A percentile compares a stretch with the other conserved stretches of the same genome.
Evolutionary conservation across 805 yeast genomes (phyloP).

Genomic region (Candida ovalis): DNA sequence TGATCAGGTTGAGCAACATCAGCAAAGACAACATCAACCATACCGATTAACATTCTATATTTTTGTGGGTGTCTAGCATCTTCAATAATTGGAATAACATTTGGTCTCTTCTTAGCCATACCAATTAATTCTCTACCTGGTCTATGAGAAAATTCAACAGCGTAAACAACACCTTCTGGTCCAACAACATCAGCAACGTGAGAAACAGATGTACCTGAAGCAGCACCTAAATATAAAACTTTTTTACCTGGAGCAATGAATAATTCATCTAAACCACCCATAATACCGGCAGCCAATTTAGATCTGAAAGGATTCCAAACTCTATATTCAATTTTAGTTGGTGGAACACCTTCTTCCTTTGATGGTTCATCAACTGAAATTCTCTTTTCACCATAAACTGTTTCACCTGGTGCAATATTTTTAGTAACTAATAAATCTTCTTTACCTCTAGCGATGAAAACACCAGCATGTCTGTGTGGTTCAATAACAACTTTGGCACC

Average conservation of each 20-base stretch:
- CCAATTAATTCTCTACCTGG: constrained; percentile 99
- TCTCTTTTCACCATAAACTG: constrained; percentile 98
- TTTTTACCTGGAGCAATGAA: constrained; percentile 98
- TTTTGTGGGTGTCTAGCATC: constrained; percentile 99
- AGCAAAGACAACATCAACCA: constrained; percentile 98
- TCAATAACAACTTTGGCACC: constrained; percentile 97
- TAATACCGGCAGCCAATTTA: constrained; percentile 98
- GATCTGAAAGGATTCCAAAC: constrained; percentile 99
- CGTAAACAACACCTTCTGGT: constrained; percentile 98
- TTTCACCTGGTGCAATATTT: constrained; percentile 97
- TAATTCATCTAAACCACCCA: constrained; percentile 98
- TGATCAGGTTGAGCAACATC: constrained; percentile 99
- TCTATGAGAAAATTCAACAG: constrained; percentile 99
- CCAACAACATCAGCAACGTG: constrained; percentile 99
- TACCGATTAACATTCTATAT: constrained; percentile 97
- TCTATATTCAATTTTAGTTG: constrained; percentile 96
- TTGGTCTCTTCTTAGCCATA: constrained; percentile 99
- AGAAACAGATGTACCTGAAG: constrained; percentile 98
- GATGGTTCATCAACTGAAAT: constrained; percentile 90
- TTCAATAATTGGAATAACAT: constrained; percentile 96
- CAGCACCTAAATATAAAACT: constrained; percentile 97
- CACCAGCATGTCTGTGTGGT: constrained; percentile 99
- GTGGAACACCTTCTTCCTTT: constrained; percentile 79
- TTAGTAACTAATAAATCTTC: constrained; percentile 97
- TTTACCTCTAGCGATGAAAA: constrained; percentile 98